Conservation (phyloP, 1,284 basidiomycete species). For the Moesziomyces antarcticus region DNA sequence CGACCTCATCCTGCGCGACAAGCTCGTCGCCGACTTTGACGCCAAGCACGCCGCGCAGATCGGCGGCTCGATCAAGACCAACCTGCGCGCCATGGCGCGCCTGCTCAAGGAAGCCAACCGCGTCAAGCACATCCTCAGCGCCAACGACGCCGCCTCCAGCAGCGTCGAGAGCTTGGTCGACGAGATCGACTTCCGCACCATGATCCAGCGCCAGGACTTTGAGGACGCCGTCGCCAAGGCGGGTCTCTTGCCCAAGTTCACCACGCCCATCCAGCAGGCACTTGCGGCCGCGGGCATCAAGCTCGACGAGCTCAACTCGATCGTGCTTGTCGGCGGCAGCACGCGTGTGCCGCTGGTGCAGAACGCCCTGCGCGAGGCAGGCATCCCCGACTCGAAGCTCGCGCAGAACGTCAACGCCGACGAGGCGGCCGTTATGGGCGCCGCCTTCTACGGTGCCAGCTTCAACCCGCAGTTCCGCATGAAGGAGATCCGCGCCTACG, state of each 20-base stretch:
- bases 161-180: slow-evolving; percentile 86
- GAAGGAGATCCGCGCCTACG: slow-evolving; percentile 87
- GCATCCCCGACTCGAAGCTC: slow-evolving; percentile 62
- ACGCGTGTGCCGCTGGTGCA: slow-evolving; percentile 94
- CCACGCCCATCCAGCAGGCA: slow-evolving; percentile 76
- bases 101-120: slow-evolving; percentile 91
- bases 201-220: slow-evolving; percentile 80
- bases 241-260: slow-evolving; percentile 48
- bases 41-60: slow-evolving; percentile 71
- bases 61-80: slow-evolving; percentile 67
- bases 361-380: slow-evolving; percentile 68
- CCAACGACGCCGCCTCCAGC: slow-evolving; percentile 82
- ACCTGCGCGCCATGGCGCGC: slow-evolving; percentile 89
- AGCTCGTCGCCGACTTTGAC: slow-evolving; percentile 82
- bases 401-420: slow-evolving; percentile 92
- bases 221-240: slow-evolving; percentile 71
- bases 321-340: slow-evolving; percentile 89
- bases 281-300: slow-evolving; percentile 77
- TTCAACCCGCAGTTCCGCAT: slow-evolving; percentile 93
- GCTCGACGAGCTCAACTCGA: slow-evolving; percentile 81
- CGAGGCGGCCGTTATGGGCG: slow-evolving; percentile 91
- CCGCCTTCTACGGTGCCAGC: slow-evolving; percentile 90
- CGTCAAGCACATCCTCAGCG: slow-evolving; percentile 91
- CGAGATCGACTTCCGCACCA: slow-evolving; percentile 88
- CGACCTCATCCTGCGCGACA: slow-evolving; percentile 83